Evolutionary conservation across 2,329 filamentous ascomycete genomes (phyloP).

Genomic region (Dryadomyces quercus-mongolicae): DNA sequence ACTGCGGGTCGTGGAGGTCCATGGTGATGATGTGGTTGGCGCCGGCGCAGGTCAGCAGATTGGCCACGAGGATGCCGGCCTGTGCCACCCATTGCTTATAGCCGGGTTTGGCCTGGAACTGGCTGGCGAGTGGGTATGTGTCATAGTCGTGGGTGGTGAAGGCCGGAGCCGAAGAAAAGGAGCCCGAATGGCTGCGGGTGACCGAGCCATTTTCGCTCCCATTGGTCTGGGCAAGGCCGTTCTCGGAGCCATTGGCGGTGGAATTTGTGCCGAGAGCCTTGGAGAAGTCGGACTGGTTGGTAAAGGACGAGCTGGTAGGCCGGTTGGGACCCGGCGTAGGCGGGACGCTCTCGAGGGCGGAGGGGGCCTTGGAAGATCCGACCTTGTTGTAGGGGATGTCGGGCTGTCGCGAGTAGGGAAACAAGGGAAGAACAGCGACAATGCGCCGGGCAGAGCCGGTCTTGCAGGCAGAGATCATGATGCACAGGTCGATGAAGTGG

Average conservation of each 20-base stretch:
- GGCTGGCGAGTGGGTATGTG: constrained; percentile 41
- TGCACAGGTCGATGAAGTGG: constrained; percentile 89
- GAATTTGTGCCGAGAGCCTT: constrained; percentile 59
- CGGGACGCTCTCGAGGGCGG: constrained; percentile 88
- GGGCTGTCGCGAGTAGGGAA: constrained; percentile 92
- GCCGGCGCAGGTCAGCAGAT: constrained; percentile 87
- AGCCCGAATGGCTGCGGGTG: constrained; percentile 24
- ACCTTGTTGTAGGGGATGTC: constrained; percentile 93
- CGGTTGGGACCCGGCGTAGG: constrained; percentile 67
- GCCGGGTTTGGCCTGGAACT: constrained; percentile 69
- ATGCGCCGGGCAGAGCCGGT: constrained; percentile 71
- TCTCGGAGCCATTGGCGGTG: constrained; percentile 28
- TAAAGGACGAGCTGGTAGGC: constrained; percentile 51
- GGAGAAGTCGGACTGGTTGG: constrained; percentile 60
- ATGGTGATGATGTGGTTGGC: constrained; percentile 97
- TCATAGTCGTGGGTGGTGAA: constrained; percentile 55
- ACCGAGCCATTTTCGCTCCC: constrained; percentile 23
- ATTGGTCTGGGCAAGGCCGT: constrained; percentile 15
- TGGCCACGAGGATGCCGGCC: constrained; percentile 86
- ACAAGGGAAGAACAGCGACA: constrained; percentile 86
- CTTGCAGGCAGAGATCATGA: constrained; percentile 98
- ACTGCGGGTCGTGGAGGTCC: constrained; percentile 87
- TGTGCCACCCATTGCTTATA: constrained; percentile 99
- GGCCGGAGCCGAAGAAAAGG: constrained; percentile 29
- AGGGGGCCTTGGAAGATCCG: constrained; percentile 37